Evolutionary conservation across 176 grass and related monocot genomes (phyloP), one percentile per base, ranked within the genome.

Genomic region (Alloteropsis semialata): DNA sequence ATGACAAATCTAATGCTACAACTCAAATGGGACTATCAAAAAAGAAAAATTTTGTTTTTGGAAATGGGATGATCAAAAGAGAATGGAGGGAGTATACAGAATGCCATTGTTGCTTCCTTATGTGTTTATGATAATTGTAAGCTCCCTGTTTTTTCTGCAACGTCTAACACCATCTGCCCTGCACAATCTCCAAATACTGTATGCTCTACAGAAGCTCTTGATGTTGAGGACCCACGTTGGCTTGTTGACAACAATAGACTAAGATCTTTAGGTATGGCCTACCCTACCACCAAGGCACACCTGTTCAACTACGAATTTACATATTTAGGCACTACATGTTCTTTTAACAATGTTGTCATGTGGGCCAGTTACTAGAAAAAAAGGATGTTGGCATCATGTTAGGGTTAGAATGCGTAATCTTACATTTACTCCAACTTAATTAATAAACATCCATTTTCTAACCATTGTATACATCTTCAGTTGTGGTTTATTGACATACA

Each of bases 181-280:
- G n/a, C n/a, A n/a, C n/a, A n/a, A n/a, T n/a, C n/a, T n/a, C n/a
- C n/a, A n/a, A n/a, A n/a, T n/a, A n/a, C n/a, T n/a, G n/a, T n/a
- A n/a, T n/a, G n/a, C n/a, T n/a, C n/a, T n/a, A 15, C 14, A 77
- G 82, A 81, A 90, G 42, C 85, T 81, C 77, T 84, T 85, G 83
- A 92, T 87, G 92, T 91, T 61, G 81, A 89, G 72, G 85, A 89
- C 67, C 62, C 81, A 79, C 89, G 80, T 77, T 97, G 84, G 92
- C 61, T 91, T 87, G 92, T 94, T 55, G 85, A 88, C 77, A 92
- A 90, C 58, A 89, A 92, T 58, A 84, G 44, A 83, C 81, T 97
- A 76, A 80, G 77, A 67, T 92, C 86, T 56, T 87, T 97, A 92
- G 95, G 90, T 94, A 92, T 36, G 61, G 21, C 19, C 41, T 81